A percentile compares a stretch with the other conserved stretches of the same genome.
These are phyloP conservation scores for Monosporascus sp. DNA, from an alignment of 2,329 filamentous ascomycete species.

Conservation along the genomic window DNA sequence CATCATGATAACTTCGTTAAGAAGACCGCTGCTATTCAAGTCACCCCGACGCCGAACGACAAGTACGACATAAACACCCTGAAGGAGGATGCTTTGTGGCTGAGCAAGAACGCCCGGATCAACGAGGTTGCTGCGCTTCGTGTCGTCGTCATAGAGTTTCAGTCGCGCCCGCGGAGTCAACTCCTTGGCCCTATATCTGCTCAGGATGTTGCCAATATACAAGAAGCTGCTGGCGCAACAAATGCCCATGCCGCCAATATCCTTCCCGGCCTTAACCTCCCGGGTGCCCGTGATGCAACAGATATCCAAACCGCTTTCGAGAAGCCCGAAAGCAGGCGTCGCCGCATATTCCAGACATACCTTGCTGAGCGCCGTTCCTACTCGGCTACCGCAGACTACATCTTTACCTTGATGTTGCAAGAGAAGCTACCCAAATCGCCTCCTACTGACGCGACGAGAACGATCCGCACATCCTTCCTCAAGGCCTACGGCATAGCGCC, in stretches of 20 bases:
- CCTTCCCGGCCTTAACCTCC: slow-evolving; percentile 45
- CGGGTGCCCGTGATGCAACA: slow-evolving; percentile 46
- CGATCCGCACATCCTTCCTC: slow-evolving; percentile 25
- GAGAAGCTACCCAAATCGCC: slow-evolving; percentile 21
- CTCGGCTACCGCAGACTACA: slow-evolving; percentile 57
- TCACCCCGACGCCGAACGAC: slow-evolving; percentile 61
- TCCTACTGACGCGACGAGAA: slow-evolving; percentile 19
- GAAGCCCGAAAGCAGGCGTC: slow-evolving; percentile 55
- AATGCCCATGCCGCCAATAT: slow-evolving; percentile 56
- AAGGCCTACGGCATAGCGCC: slow-evolving; percentile 27
- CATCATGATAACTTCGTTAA: slow-evolving; percentile 73
- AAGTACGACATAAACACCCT: slow-evolving; percentile 72
- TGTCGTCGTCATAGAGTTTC: slow-evolving; percentile 77
- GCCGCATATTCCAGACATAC: slow-evolving; percentile 67
- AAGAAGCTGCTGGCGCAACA: slow-evolving; percentile 65
- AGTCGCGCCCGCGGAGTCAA: slow-evolving; percentile 69
- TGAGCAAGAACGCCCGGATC: slow-evolving; percentile 72
- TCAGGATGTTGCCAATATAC: slow-evolving; percentile 72
- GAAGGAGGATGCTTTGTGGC: slow-evolving; percentile 81
- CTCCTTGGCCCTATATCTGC: slow-evolving; percentile 68
- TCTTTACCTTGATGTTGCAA: slow-evolving; percentile 46
- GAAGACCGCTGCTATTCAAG: slow-evolving; percentile 81
- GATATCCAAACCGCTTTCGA: slow-evolving; percentile 56
- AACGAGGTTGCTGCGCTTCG: slow-evolving; percentile 80
- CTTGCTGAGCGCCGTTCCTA: slow-evolving; percentile 67